These are phyloP conservation scores for Scalesia atractyloides DNA, from an alignment of 129 eudicot species.

Conservation along the genomic window DNA sequence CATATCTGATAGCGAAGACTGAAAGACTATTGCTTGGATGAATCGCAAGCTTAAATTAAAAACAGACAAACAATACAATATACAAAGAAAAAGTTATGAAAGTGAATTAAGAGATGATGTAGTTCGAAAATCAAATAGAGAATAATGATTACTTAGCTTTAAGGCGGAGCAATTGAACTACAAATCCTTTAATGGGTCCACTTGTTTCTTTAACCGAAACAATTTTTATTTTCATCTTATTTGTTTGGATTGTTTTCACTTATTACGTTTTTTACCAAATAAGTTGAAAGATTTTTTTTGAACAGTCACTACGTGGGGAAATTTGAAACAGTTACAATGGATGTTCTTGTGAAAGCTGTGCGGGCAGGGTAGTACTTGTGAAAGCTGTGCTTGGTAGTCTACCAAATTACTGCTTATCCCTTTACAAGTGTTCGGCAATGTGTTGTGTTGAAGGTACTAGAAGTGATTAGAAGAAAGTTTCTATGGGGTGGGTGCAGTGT, in stretches of 20 bases:
- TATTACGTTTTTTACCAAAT: not conserved
- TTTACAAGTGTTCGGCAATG: too few relatives aligned
- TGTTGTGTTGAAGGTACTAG: too few relatives aligned
- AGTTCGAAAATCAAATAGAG: slow-evolving; percentile 31
- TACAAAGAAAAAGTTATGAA: slow-evolving; percentile 29
- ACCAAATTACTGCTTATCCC: too few relatives aligned
- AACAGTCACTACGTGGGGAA: not conserved
- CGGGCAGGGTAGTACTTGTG: too few relatives aligned
- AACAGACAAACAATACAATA: not conserved
- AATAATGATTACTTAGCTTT: slow-evolving; percentile 80
- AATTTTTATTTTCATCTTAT: not conserved
- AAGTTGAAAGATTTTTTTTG: not conserved
- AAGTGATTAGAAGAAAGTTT: too few relatives aligned
- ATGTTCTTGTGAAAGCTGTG: too few relatives aligned
- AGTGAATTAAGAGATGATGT: slow-evolving; percentile 26
- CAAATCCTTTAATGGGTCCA: slow-evolving; percentile 42
- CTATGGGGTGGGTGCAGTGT: too few relatives aligned
- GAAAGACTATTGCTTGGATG: slow-evolving; percentile 67
- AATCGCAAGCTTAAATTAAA: slow-evolving; percentile 52
- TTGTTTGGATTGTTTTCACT: not conserved
- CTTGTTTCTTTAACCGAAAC: slow-evolving; percentile 13
- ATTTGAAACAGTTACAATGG: too few relatives aligned
- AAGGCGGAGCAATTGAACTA: slow-evolving; percentile 76
- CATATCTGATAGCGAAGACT: slow-evolving; percentile 64
- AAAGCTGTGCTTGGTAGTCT: too few relatives aligned